Percentiles rank a stretch among this genome's conserved stretches.
Conservation (phyloP, 176 grass and related monocot species). For the Tuctoria greenei region DNA sequence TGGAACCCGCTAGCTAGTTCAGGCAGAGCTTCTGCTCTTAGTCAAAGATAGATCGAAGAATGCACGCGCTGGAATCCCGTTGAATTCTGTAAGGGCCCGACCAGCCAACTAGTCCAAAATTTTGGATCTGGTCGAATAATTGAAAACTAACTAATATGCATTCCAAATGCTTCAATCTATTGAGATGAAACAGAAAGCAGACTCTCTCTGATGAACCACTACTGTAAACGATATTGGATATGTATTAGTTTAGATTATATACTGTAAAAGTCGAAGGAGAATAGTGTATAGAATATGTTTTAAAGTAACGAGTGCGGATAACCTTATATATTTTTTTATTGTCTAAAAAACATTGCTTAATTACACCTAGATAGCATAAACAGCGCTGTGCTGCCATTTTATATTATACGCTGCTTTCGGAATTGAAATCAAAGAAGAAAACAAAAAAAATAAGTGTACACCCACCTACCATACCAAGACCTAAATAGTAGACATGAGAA, state of each 20-base stretch:
- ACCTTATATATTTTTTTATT: too few species aligned
- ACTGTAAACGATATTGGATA: too few species aligned
- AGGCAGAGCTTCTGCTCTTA: neutral
- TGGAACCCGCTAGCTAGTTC: neutral
- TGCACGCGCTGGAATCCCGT: neutral
- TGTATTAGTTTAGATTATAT: too few species aligned
- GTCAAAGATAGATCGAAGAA: conserved; percentile 35
- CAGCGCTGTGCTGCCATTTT: neutral
- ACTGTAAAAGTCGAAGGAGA: too few species aligned
- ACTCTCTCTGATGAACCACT: too few species aligned
- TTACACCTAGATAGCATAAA: neutral
- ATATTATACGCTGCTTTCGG: conserved; percentile 8
- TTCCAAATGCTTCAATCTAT: too few species aligned
- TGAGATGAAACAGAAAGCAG: too few species aligned
- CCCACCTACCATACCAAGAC: conserved; percentile 22
- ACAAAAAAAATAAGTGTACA: conserved; percentile 33
- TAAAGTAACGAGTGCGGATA: too few species aligned
- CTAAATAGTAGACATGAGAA: conserved; percentile 26
- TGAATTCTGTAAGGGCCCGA: neutral
- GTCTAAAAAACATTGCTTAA: too few species aligned
- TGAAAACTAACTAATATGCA: neutral
- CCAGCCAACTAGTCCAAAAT: neutral
- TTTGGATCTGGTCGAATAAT: neutral
- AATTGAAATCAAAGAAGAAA: conserved; percentile 18
- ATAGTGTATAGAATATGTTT: too few species aligned